Percentiles rank a stretch among this genome's conserved stretches.
Conservation (phyloP, 169 alveolate species). For the Sarcocystis neurona region DNA sequence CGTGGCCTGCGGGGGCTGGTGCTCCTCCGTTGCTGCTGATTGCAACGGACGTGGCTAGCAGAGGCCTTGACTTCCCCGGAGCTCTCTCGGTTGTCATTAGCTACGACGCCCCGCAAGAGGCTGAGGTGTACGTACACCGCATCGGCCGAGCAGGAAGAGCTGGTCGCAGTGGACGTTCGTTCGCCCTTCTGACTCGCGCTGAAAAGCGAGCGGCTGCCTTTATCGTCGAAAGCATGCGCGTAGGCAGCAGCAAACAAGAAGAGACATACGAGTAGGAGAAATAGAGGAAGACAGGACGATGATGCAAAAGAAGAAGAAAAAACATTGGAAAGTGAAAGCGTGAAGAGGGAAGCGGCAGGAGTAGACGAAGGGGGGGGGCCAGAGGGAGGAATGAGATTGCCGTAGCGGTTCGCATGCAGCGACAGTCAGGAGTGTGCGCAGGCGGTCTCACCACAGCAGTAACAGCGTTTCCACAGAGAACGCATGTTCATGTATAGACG, state of each 20-base stretch:
- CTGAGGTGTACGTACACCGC: constrained; percentile 88
- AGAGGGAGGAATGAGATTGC: too few relatives aligned
- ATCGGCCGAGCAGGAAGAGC: constrained; percentile 95
- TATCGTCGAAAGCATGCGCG: constrained; percentile 62
- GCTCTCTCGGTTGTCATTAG: constrained; percentile 89
- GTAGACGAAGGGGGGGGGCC: too few relatives aligned
- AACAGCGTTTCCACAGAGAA: too few relatives aligned
- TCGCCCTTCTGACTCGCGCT: constrained; percentile 86
- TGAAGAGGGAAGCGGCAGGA: too few relatives aligned
- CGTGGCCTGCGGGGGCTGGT: neutral
- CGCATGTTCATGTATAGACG: too few relatives aligned
- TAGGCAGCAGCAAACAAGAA: neutral
- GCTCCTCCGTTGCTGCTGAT: constrained; percentile 46
- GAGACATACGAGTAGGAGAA: neutral
- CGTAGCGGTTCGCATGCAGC: too few relatives aligned
- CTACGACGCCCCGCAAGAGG: constrained; percentile 88
- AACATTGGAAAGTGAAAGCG: too few relatives aligned
- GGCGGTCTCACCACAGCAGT: too few relatives aligned
- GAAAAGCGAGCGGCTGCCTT: constrained; percentile 72
- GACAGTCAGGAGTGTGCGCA: too few relatives aligned
- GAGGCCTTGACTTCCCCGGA: constrained; percentile 82
- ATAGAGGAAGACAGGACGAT: neutral
- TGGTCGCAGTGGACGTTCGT: constrained; percentile 87
- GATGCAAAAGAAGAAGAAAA: too few relatives aligned
- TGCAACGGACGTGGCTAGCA: constrained; percentile 64